Evolutionary conservation across 495 filamentous ascomycete genomes (phyloP).

Genomic region (Paragyromitra xinjiangensis): DNA sequence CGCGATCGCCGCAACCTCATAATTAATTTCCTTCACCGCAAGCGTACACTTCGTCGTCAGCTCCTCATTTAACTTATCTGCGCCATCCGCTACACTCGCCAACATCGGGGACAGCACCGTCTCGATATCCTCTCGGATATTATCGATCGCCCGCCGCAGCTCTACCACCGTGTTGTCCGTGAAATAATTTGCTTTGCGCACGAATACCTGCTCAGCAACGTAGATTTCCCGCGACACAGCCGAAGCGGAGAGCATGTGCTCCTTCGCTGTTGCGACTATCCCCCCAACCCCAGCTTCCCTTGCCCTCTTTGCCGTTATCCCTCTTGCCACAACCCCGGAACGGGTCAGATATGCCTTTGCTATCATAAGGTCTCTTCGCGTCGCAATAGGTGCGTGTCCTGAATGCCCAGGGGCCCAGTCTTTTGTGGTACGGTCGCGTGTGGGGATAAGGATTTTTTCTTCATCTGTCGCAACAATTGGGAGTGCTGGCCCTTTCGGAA

Average conservation of each 20-base stretch:
- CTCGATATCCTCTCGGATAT: conserved; percentile 38
- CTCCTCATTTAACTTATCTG: conserved; percentile 43
- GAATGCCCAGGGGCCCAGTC: background rate
- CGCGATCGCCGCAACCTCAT: conserved; percentile 49
- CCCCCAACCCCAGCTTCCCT: conserved; percentile 18
- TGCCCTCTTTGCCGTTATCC: conserved; percentile 42
- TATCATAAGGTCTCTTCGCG: conserved; percentile 42
- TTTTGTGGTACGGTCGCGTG: background rate
- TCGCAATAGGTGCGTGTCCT: conserved; percentile 8
- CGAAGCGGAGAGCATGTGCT: conserved; percentile 29
- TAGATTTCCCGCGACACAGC: conserved; percentile 39
- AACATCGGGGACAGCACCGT: conserved; percentile 37
- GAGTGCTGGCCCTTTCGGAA: conserved; percentile 24
- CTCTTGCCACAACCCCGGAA: conserved; percentile 48
- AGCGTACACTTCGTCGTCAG: conserved; percentile 51
- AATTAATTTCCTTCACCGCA: conserved; percentile 52
- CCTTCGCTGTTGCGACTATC: conserved; percentile 40
- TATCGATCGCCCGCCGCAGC: conserved; percentile 35
- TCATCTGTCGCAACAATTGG: conserved; percentile 7
- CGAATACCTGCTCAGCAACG: conserved; percentile 34
- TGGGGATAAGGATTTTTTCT: background rate
- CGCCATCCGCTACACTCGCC: conserved; percentile 46
- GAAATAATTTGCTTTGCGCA: conserved; percentile 44
- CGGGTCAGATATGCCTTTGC: conserved; percentile 42
- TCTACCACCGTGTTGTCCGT: conserved; percentile 40